Evolutionary conservation across 1,284 basidiomycete species (phyloP).

Genomic region (Melampsora larici-populina): DNA sequence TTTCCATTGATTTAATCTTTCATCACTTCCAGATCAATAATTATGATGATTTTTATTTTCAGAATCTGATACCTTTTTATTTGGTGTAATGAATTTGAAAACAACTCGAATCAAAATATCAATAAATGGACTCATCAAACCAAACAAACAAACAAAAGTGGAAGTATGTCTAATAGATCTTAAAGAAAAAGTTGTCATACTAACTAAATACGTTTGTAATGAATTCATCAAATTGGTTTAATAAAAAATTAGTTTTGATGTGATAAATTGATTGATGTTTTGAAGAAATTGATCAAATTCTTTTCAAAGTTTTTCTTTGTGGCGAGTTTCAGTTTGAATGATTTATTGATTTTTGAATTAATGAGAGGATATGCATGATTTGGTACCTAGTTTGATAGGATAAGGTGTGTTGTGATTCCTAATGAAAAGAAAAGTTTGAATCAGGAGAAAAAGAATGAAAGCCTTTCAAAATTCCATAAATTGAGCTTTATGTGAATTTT

Average conservation of each 20-base stretch:
- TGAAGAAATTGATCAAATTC: background rate
- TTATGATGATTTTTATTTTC: constrained; percentile 64
- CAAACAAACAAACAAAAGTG: no score
- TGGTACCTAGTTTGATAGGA: constrained; percentile 57
- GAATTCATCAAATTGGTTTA: constrained; percentile 73
- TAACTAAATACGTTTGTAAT: constrained; percentile 82
- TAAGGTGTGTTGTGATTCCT: background rate
- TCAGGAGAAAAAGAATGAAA: no score
- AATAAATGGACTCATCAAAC: constrained; percentile 76
- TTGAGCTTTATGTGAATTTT: no score
- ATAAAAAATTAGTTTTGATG: constrained; percentile 66
- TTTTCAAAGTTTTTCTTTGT: constrained; percentile 79
- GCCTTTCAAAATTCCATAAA: no score
- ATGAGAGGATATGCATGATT: constrained; percentile 77
- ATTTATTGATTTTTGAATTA: constrained; percentile 63
- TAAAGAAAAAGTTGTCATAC: constrained; percentile 92
- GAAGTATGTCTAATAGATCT: no score
- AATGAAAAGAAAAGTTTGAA: background rate
- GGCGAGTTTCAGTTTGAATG: constrained; percentile 56
- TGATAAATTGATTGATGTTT: constrained; percentile 67
- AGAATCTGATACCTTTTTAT: constrained; percentile 53
- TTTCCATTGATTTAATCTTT: constrained; percentile 69
- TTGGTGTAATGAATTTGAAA: constrained; percentile 77
- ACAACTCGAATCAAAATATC: constrained; percentile 73
- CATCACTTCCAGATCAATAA: no score